Evolutionary conservation across 164 flowering plant genomes (phyloP).

Genomic region (Stephania yunnanensis): DNA sequence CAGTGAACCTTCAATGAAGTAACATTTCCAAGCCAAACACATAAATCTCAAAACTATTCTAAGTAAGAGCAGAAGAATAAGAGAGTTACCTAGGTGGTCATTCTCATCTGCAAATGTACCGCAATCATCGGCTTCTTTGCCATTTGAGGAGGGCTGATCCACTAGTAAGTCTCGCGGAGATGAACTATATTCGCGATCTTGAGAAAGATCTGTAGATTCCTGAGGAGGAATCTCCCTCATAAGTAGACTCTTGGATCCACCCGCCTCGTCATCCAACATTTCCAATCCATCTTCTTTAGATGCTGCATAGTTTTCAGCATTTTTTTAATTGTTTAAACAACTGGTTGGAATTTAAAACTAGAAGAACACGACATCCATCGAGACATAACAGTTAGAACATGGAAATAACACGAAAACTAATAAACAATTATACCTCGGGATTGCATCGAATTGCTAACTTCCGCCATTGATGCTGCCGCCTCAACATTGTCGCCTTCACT

Average conservation of each 20-base stretch:
- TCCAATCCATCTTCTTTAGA: constrained; percentile 24
- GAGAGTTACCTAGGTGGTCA: constrained; percentile 35
- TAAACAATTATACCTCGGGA: constrained; percentile 26
- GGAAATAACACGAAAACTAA: background rate
- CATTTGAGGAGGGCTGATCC: constrained; percentile 12
- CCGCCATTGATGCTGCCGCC: constrained; percentile 13
- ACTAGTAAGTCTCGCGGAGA: constrained; percentile 15
- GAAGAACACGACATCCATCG: background rate
- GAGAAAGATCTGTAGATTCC: constrained; percentile 29
- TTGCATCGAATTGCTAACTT: constrained; percentile 20
- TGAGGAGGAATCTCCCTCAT: constrained; percentile 45
- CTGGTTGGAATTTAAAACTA: background rate
- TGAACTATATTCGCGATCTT: constrained; percentile 23
- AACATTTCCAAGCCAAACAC: background rate
- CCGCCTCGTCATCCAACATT: constrained; percentile 20
- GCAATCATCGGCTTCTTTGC: constrained; percentile 11
- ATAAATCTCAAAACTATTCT: background rate
- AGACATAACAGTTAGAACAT: background rate
- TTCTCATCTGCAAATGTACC: constrained; percentile 14
- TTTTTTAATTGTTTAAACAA: background rate
- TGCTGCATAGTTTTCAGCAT: constrained; percentile 20
- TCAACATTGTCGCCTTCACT: constrained; percentile 17
- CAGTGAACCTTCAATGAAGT: background rate
- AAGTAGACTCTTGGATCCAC: constrained; percentile 36
- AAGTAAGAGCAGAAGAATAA: background rate